Conservation (phyloP, 2,329 filamentous ascomycete genomes). For the Leptographium wingfieldii region DNA sequence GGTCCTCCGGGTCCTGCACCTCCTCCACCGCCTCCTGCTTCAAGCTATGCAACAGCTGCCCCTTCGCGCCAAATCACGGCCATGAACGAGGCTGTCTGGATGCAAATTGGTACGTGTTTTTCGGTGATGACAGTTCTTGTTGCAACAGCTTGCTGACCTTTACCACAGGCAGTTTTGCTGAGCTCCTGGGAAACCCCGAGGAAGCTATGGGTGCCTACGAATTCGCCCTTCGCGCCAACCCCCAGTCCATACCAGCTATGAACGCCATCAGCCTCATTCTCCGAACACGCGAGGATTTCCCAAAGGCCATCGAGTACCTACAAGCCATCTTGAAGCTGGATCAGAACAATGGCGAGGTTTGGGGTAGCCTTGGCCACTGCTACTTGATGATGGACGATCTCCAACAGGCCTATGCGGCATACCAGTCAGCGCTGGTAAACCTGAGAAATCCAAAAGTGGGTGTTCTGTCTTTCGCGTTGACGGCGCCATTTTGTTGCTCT, state of each 20-base stretch:
- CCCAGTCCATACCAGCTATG: conserved; percentile 81
- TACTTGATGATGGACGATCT: conserved; percentile 98
- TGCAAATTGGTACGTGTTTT: conserved; percentile 66
- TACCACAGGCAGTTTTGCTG: conserved; percentile 61
- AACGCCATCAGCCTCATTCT: conserved; percentile 87
- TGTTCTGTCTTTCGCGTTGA: neutral
- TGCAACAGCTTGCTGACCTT: conserved; percentile 18
- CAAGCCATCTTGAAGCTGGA: conserved; percentile 87
- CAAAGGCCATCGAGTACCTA: conserved; percentile 86
- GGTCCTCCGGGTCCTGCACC: conserved; percentile 46
- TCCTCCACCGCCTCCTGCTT: conserved; percentile 30
- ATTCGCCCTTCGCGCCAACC: conserved; percentile 75
- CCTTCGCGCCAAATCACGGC: conserved; percentile 63
- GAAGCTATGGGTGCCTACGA: conserved; percentile 87
- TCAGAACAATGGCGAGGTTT: conserved; percentile 80
- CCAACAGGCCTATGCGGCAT: conserved; percentile 91
- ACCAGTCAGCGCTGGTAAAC: conserved; percentile 90
- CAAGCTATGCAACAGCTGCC: conserved; percentile 26
- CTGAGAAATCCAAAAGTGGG: conserved; percentile 81
- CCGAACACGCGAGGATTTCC: conserved; percentile 83
- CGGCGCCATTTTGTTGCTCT: neutral
- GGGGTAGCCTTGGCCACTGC: conserved; percentile 95
- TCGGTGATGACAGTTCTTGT: neutral
- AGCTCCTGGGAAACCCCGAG: conserved; percentile 77
- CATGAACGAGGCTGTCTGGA: conserved; percentile 82